Conservation (phyloP, 2,329 filamentous ascomycete species). For the Phialemonium atrogriseum region DNA sequence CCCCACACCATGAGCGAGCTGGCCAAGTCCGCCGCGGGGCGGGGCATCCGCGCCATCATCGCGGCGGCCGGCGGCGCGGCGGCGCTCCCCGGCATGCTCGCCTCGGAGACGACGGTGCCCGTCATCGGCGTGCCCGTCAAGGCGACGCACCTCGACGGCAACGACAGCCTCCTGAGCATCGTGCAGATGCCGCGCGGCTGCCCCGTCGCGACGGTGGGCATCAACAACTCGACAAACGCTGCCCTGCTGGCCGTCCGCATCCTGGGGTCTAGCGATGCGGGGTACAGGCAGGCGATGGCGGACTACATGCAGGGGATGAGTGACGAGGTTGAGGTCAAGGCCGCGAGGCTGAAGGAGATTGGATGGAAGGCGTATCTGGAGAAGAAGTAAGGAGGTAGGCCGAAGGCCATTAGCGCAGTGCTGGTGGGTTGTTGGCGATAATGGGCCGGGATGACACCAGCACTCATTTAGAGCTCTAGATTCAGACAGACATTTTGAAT, state of each 20-base stretch:
- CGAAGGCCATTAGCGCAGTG: too few species aligned
- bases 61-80: slow-evolving; percentile 70
- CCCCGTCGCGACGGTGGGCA: slow-evolving; percentile 67
- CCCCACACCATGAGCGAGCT: slow-evolving; percentile 62
- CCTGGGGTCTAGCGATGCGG: slow-evolving; percentile 45
- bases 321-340: slow-evolving; percentile 55
- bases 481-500: not conserved
- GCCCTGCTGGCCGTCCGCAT: slow-evolving; percentile 64
- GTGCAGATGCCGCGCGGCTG: slow-evolving; percentile 72
- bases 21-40: slow-evolving; percentile 51
- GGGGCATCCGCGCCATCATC: slow-evolving; percentile 66
- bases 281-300: slow-evolving; percentile 44
- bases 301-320: slow-evolving; percentile 54
- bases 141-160: slow-evolving; percentile 62
- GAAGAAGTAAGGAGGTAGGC: slow-evolving; percentile 12
- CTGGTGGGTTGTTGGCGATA: too few species aligned
- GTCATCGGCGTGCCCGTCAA: slow-evolving; percentile 74
- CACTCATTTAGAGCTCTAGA: not conserved
- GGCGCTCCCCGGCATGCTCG: slow-evolving; percentile 66
- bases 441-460: too few species aligned
- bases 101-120: slow-evolving; percentile 61
- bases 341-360: slow-evolving; percentile 41
- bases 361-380: slow-evolving; percentile 46
- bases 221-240: slow-evolving; percentile 74
- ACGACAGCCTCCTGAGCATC: slow-evolving; percentile 64